phyloP scores from a whole-genome alignment of 1,284 basidiomycete genomes.

The Lentinus polychrous region DNA sequence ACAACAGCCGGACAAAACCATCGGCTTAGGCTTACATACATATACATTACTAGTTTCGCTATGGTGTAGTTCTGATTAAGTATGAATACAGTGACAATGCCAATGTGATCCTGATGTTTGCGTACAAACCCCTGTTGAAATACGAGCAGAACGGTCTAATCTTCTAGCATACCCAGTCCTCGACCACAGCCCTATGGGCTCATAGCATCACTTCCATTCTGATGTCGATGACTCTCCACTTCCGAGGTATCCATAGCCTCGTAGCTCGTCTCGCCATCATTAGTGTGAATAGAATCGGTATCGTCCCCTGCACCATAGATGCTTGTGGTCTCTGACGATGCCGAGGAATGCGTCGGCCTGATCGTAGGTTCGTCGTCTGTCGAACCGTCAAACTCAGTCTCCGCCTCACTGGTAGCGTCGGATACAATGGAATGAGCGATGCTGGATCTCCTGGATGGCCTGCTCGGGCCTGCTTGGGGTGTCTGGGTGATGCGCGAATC shows the following conservation, averaged over 20 bases:
- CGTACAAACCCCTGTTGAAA: too few relatives aligned
- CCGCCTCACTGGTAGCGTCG: slow-evolving; percentile 33
- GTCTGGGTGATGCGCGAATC: slow-evolving; percentile 11
- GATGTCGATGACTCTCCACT: too few relatives aligned
- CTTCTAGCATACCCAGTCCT: too few relatives aligned
- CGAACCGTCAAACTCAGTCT: slow-evolving; percentile 46
- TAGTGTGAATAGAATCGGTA: slow-evolving; percentile 21
- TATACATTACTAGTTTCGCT: too few relatives aligned
- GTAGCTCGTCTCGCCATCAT: slow-evolving; percentile 18
- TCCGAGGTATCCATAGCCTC: slow-evolving; percentile 9
- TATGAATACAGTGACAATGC: too few relatives aligned
- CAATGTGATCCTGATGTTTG: too few relatives aligned
- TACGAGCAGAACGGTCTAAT: too few relatives aligned
- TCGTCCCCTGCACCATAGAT: slow-evolving; percentile 27
- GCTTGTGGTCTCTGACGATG: slow-evolving; percentile 31
- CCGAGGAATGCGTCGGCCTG: slow-evolving; percentile 37
- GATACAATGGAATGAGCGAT: slow-evolving; percentile 20
- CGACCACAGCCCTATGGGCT: too few relatives aligned
- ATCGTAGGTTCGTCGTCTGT: slow-evolving; percentile 77
- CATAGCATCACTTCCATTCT: too few relatives aligned
- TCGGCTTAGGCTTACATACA: too few relatives aligned
- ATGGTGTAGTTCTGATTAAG: too few relatives aligned
- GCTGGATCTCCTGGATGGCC: slow-evolving; percentile 17
- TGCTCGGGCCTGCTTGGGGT: slow-evolving; percentile 16
- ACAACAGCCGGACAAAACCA: too few relatives aligned